Evolutionary conservation across 495 filamentous ascomycete species (phyloP).

Genomic region (Cercophora newfieldiana): DNA sequence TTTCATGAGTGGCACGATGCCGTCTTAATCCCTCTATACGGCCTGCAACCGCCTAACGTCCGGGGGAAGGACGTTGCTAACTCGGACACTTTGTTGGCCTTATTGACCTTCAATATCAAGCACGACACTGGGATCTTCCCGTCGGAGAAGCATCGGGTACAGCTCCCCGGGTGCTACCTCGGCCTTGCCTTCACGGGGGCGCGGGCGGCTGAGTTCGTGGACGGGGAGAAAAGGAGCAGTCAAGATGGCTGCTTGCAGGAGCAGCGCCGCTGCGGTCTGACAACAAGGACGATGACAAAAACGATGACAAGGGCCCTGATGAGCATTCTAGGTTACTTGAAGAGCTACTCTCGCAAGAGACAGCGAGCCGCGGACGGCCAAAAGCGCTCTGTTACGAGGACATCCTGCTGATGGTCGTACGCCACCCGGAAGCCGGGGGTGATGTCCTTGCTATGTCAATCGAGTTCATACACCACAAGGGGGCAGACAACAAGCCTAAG

Average conservation of each 20-base stretch:
- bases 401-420: conserved; percentile 29
- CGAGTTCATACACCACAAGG: conserved; percentile 31
- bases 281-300: not conserved
- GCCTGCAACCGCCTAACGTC: not conserved
- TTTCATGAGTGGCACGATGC: not conserved
- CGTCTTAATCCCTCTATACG: not conserved
- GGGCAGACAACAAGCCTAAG: conserved; percentile 36
- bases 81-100: not conserved
- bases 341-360: conserved; percentile 22
- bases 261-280: not conserved
- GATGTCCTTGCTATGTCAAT: conserved; percentile 32
- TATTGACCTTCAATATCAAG: too few relatives aligned
- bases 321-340: conserved; percentile 22
- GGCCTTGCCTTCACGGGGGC: too few relatives aligned
- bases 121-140: too few relatives aligned
- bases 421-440: conserved; percentile 27
- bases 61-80: not conserved
- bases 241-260: too few relatives aligned
- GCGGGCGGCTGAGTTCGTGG: too few relatives aligned
- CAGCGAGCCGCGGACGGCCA: conserved; percentile 13
- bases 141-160: too few relatives aligned
- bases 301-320: conserved; percentile 14
- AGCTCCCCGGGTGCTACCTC: too few relatives aligned
- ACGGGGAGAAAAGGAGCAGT: too few relatives aligned
- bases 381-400: conserved; percentile 33